A percentile compares a stretch with the other conserved stretches of the same genome.
Conservation (phyloP, 192 early-diverging fungal species). For the Chytriomyces confervae region DNA sequence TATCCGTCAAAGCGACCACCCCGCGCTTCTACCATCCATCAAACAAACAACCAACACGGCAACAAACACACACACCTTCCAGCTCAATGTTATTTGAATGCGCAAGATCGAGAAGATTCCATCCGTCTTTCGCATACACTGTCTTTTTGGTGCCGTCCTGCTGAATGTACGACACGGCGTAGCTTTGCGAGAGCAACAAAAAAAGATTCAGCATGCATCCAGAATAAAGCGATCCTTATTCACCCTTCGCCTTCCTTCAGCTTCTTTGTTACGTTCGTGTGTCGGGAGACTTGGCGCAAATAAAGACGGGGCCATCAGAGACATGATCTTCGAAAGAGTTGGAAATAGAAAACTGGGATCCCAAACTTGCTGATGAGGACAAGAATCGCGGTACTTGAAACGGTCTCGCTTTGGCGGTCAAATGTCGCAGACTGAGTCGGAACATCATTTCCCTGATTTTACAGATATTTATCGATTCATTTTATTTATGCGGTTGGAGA, state of each 20-base stretch:
- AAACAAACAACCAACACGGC: no score
- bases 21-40: slow-evolving; percentile 3
- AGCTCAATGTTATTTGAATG: slow-evolving; percentile 91
- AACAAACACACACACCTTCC: slow-evolving; percentile 75
- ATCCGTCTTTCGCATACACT: slow-evolving; percentile 81
- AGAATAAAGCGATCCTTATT: background rate
- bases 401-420: no score
- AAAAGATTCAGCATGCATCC: background rate
- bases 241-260: slow-evolving; percentile 19
- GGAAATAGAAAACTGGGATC: no score
- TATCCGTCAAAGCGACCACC: background rate
- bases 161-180: slow-evolving; percentile 83
- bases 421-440: no score
- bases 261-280: slow-evolving; percentile 19
- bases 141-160: slow-evolving; percentile 79
- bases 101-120: slow-evolving; percentile 91
- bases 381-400: no score
- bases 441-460: no score
- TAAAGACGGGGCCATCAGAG: no score
- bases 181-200: background rate
- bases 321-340: no score
- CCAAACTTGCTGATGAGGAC: no score
- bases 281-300: background rate
- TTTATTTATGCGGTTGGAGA: no score
- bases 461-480: no score